Evolutionary conservation across 1,139 yeast genomes (phyloP).

Genomic region (Pneumocystis canis): DNA sequence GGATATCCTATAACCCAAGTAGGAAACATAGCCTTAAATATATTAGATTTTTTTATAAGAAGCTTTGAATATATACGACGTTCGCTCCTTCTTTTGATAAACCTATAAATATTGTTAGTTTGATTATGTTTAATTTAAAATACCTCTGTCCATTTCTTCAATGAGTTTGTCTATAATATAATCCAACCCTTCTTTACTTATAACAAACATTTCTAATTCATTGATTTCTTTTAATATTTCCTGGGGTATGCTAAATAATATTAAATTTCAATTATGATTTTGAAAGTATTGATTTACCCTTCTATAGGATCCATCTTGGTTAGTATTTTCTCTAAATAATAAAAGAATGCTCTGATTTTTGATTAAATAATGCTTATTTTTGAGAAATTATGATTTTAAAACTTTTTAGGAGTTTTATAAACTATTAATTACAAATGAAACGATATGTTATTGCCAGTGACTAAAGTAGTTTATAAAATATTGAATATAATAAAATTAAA

Average conservation of each 20-base stretch:
- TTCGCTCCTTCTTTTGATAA: conserved; percentile 61
- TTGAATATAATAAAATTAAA: neutral
- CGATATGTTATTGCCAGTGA: neutral
- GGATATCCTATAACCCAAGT: conserved; percentile 94
- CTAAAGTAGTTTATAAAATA: neutral
- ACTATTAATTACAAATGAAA: neutral
- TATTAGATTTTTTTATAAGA: neutral
- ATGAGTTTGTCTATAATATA: conserved; percentile 56
- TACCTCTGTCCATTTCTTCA: conserved; percentile 52
- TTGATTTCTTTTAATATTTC: conserved; percentile 45
- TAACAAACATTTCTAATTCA: conserved; percentile 47
- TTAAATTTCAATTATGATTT: neutral
- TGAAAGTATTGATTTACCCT: neutral
- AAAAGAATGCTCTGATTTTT: neutral
- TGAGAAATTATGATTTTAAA: neutral
- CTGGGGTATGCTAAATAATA: conserved; percentile 44
- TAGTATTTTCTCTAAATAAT: neutral
- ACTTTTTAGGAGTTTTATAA: neutral
- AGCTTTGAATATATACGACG: conserved; percentile 26
- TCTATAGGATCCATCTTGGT: neutral
- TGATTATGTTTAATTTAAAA: conserved; percentile 14
- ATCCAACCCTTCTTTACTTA: conserved; percentile 43
- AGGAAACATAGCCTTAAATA: conserved; percentile 65
- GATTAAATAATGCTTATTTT: neutral
- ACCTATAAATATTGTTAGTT: conserved; percentile 28